Evolutionary conservation across 108 stramenopile genomes (phyloP), one percentile per base, ranked within the genome.

Genomic region (Phaeodactylum tricornutum): DNA sequence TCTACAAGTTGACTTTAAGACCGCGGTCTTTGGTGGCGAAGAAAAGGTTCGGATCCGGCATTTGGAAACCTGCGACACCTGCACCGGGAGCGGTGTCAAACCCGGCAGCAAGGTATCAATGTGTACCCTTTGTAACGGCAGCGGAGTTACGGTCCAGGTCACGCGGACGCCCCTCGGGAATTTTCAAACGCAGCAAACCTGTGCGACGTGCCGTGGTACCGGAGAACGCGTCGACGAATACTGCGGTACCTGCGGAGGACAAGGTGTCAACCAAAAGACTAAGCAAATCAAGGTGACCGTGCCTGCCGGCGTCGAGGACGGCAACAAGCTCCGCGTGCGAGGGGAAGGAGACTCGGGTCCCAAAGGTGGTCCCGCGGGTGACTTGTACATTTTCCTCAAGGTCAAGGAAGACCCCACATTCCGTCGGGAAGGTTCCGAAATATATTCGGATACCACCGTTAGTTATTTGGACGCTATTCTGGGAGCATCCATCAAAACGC

Each of bases 281-380:
- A 94, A 94, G 62, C 91, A 94, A 69, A 92, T 98, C 49, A 92
- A 91, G 79, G 92, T 98, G 30, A 89, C 83, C 43, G 77, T 98
- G 33, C 96, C 96, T 14, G 66, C 93, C 19, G 96, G 96, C 42
- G 92, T 98, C 20, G 94, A 96, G 61, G 81, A 90, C 56, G 96
- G 96, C 39, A 94, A 92, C 69, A 92, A 92, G 65, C 82, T 98
- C 19, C 79, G 95, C 42, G 94, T 98, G 3, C 75, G 89, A 42
- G 85, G 84, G 3, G 96, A 96, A 72, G 96, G 96, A 55, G 94
- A 96, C 58, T 93, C 94, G 8, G 96, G 94, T 24, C 81, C 83
- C 6, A 90, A 90, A 32, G 95, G 94, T 24, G 95, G 94, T 20
- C 91, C 94, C 16, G 43, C 85, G 24, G 96, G 96, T 33, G 96